phyloP scores from a whole-genome alignment of 805 yeast species.

The Candida ovalis region DNA sequence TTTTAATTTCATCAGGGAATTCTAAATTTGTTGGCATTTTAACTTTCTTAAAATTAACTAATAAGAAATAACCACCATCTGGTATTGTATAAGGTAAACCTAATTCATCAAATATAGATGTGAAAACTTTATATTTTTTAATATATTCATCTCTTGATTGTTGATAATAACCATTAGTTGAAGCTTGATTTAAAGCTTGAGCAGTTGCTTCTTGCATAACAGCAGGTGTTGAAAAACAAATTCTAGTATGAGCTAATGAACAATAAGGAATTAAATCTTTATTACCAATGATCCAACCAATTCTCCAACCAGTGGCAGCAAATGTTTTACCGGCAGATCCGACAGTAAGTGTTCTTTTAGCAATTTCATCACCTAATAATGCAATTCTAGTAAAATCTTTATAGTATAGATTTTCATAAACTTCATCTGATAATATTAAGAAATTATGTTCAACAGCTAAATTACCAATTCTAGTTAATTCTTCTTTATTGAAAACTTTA shows the following conservation, averaged over 20 bases:
- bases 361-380: constrained; percentile 73
- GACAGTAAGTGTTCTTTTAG: constrained; percentile 76
- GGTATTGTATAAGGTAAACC: constrained; percentile 87
- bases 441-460: constrained; percentile 83
- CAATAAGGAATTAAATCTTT: constrained; percentile 78
- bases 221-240: constrained; percentile 86
- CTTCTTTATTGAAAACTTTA: constrained; percentile 75
- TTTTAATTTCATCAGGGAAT: constrained; percentile 65
- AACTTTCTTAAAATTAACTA: constrained; percentile 83
- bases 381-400: constrained; percentile 78
- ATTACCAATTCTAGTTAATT: constrained; percentile 70
- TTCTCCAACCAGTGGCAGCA: constrained; percentile 99
- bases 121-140: constrained; percentile 69
- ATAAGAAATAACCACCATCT: constrained; percentile 89
- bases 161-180: constrained; percentile 61
- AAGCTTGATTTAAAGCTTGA: constrained; percentile 63
- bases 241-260: constrained; percentile 87
- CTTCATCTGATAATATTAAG: constrained; percentile 86
- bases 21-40: constrained; percentile 62
- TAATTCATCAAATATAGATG: constrained; percentile 77
- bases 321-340: constrained; percentile 98
- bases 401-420: constrained; percentile 86
- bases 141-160: constrained; percentile 64
- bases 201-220: constrained; percentile 94
- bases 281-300: constrained; percentile 93